These are phyloP conservation scores for Cryptosporidium parvum DNA, from an alignment of 169 alveolate species.

Conservation along the genomic window DNA sequence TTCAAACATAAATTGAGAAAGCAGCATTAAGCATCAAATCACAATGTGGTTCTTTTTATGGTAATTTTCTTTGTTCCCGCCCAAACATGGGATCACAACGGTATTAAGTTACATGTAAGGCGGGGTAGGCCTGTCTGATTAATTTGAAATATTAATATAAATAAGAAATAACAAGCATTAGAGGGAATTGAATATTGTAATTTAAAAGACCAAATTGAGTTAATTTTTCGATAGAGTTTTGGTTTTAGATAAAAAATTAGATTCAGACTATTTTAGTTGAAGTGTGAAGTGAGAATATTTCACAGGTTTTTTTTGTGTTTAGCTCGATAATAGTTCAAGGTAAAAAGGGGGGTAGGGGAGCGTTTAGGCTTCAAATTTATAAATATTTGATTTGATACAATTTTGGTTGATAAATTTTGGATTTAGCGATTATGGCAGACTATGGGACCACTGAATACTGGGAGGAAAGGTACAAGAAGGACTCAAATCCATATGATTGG, in stretches of 20 bases:
- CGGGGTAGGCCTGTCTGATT: background rate
- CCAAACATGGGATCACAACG: background rate
- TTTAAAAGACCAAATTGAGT: no score
- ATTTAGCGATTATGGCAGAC: conserved; percentile 79
- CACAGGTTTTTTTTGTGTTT: background rate
- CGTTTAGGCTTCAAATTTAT: no score
- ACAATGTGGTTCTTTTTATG: no score
- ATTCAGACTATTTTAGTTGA: no score
- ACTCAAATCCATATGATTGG: conserved; percentile 94
- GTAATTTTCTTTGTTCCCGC: background rate
- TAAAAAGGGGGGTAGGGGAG: no score
- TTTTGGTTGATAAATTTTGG: background rate
- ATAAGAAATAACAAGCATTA: no score
- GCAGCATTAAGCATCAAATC: no score
- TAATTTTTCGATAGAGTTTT: no score
- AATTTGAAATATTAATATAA: no score
- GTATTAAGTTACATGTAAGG: background rate
- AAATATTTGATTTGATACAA: background rate
- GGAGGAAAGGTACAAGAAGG: conserved; percentile 94
- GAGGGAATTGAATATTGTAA: background rate
- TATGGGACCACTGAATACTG: conserved; percentile 89
- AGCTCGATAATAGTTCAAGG: background rate
- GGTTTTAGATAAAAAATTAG: background rate
- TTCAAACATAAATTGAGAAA: no score
- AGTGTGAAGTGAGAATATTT: background rate